Evolutionary conservation across 139 green algal species (phyloP).

Genomic region (Zygnema cylindricum): DNA sequence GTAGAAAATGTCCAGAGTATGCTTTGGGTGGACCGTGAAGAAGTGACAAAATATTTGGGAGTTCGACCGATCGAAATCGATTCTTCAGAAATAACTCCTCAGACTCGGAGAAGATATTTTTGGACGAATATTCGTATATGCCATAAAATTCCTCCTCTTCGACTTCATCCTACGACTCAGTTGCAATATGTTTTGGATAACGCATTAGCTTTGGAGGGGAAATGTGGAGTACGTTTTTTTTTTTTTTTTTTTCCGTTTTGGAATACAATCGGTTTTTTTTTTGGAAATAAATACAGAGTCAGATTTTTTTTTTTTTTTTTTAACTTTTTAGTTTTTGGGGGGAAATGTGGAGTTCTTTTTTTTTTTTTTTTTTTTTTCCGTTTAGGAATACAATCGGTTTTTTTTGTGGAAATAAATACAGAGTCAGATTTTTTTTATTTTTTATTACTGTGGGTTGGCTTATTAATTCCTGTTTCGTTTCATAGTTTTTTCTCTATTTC

Average conservation of each 20-base stretch:
- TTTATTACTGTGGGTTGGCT: too few relatives aligned
- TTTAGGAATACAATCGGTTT: background rate
- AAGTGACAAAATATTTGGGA: constrained; percentile 39
- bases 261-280: background rate
- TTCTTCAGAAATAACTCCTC: constrained; percentile 17
- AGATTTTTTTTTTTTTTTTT: too few relatives aligned
- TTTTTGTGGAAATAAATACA: background rate
- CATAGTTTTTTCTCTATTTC: too few relatives aligned
- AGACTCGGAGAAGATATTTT: constrained; percentile 1
- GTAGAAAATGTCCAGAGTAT: constrained; percentile 48
- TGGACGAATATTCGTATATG: constrained; percentile 44
- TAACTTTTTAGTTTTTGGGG: background rate
- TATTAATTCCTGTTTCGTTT: too few relatives aligned
- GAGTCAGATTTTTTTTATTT: too few relatives aligned
- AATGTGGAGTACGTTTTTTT: constrained; percentile 1
- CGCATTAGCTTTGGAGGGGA: background rate
- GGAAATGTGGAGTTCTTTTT: background rate
- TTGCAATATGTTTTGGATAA: constrained; percentile 7
- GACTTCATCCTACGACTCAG: background rate
- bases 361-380: too few relatives aligned
- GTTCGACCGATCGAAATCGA: constrained; percentile 27
- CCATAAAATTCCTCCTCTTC: background rate
- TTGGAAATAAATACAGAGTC: background rate
- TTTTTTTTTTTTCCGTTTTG: too few relatives aligned
- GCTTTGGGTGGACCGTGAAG: constrained; percentile 19